Base-by-base conservation (phyloP, 208 protist species). In the Acanthamoeba triangularis region DNA sequence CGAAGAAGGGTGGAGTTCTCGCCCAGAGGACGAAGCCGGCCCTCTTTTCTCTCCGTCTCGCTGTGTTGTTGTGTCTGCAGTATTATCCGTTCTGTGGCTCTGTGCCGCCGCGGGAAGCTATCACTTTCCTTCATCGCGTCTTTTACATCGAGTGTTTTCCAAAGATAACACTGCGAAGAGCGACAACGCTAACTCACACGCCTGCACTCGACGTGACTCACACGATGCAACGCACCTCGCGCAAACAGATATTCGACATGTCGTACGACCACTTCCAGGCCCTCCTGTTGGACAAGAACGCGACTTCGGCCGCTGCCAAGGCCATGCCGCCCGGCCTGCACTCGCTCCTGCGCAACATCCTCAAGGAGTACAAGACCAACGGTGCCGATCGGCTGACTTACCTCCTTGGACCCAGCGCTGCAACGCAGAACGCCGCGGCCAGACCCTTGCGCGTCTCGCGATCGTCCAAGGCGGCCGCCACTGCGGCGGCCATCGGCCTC, bases 181-280 rank as follows among this genome's bases (percentile, higher is more conserved):
- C 56, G 25, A n/a, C 16, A 63, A 0, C 56, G 25, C 54, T 59
- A 59, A 59, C 20, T 59, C 20, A 59, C 54, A 25, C 18, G 7
- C 54, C 20, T 2, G 5, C 54, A 59, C 54, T 18, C 54, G 54
- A 59, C 54, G 54, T 28, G 16, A 0, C 25, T 18, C 80, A 61
- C 52, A 3, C 56, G n/a, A n/a, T 44, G 28, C 52, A 63, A 63
- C 80, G 44, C n/a, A 30, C 80, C 28, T 18, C 52, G 8, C 52
- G 44, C 33, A 88, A 63, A 59, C 44, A 88, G 80, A 88, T 88
- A 18, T 88, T 88, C 80, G 80, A 88, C 47, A 88, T 88, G 80
- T 63, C 80, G 13, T 88, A 63, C 33, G 49, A 88, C 25, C 80
- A 59, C 44, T 88, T 88, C 33, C 69, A 78, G 20, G 69, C 69